These are phyloP conservation scores for Diaporthe capsici DNA, from an alignment of 2,329 filamentous ascomycete species.

Conservation along the genomic window DNA sequence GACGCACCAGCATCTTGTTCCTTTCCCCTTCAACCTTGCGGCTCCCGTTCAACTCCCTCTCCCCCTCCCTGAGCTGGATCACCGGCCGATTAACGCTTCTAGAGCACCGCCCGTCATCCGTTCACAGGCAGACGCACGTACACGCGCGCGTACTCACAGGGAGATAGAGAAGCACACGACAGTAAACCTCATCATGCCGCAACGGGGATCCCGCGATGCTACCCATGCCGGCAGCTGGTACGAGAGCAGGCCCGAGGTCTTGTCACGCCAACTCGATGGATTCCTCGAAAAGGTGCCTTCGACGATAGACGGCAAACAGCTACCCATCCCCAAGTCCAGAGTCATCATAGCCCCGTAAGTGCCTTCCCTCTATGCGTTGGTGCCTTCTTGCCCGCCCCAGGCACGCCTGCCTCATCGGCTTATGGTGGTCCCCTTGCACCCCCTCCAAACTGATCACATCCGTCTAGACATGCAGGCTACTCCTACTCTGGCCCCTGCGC, in stretches of 20 bases:
- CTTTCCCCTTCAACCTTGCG: not conserved
- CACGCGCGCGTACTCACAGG: no score
- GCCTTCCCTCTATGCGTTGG: constrained; percentile 25
- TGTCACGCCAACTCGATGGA: constrained; percentile 78
- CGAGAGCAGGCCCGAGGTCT: constrained; percentile 67
- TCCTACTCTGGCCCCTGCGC: constrained; percentile 91
- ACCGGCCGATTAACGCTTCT: not conserved
- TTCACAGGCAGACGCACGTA: not conserved
- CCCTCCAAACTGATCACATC: constrained; percentile 10
- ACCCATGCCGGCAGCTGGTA: constrained; percentile 95
- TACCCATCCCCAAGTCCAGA: constrained; percentile 83
- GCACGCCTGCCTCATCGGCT: not conserved
- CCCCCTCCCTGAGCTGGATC: not conserved
- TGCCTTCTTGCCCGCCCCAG: constrained; percentile 32
- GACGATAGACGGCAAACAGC: constrained; percentile 67
- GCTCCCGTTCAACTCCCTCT: no score
- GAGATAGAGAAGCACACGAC: not conserved
- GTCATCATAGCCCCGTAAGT: constrained; percentile 94
- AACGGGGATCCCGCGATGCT: constrained; percentile 62
- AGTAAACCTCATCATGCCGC: constrained; percentile 45
- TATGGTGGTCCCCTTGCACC: not conserved
- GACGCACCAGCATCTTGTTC: not conserved
- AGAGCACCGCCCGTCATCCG: not conserved
- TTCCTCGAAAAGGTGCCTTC: constrained; percentile 82
- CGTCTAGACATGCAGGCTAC: constrained; percentile 89